Percentiles rank a stretch among this genome's conserved stretches.
phyloP scores from a whole-genome alignment of 2,329 filamentous ascomycete species.

The Fusarium veterinarium region DNA sequence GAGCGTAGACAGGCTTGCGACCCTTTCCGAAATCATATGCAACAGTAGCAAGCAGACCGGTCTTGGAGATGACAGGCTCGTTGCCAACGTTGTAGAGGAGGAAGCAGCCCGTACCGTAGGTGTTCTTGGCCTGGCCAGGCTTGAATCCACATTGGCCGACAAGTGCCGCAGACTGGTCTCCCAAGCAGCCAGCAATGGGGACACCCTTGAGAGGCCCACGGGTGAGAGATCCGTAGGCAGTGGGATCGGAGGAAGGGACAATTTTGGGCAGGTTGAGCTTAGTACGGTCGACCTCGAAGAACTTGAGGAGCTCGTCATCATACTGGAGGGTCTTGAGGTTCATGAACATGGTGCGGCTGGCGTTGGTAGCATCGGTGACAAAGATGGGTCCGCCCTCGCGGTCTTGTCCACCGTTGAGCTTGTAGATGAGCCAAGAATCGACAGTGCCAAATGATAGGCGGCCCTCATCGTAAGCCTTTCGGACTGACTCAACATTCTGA shows the following conservation, averaged over 20 bases:
- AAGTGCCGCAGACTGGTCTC: slow-evolving; percentile 87
- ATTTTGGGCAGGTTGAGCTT: slow-evolving; percentile 86
- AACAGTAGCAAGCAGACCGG: slow-evolving; percentile 86
- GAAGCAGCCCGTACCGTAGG: slow-evolving; percentile 91
- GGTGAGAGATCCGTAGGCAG: slow-evolving; percentile 76
- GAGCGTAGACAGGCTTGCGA: slow-evolving; percentile 75
- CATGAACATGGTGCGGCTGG: slow-evolving; percentile 94
- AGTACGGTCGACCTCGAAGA: slow-evolving; percentile 76
- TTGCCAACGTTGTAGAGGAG: slow-evolving; percentile 88
- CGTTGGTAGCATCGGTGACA: slow-evolving; percentile 89
- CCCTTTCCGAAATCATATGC: slow-evolving; percentile 81
- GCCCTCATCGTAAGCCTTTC: slow-evolving; percentile 79
- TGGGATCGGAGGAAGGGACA: slow-evolving; percentile 80
- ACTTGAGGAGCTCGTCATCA: slow-evolving; percentile 79
- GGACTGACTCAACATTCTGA: slow-evolving; percentile 74
- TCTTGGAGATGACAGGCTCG: slow-evolving; percentile 85
- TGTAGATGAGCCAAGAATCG: slow-evolving; percentile 89
- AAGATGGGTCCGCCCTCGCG: slow-evolving; percentile 69
- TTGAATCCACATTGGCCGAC: slow-evolving; percentile 88
- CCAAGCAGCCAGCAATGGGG: slow-evolving; percentile 84
- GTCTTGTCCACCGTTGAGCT: slow-evolving; percentile 78
- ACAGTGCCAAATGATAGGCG: slow-evolving; percentile 87
- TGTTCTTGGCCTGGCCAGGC: slow-evolving; percentile 88
- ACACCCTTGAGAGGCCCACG: slow-evolving; percentile 75
- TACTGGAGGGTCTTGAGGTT: slow-evolving; percentile 85